A percentile compares a stretch with the other conserved stretches of the same genome.
These are phyloP conservation scores for Aspergillus unguis DNA, from an alignment of 2,329 filamentous ascomycete species.

Conservation along the genomic window DNA sequence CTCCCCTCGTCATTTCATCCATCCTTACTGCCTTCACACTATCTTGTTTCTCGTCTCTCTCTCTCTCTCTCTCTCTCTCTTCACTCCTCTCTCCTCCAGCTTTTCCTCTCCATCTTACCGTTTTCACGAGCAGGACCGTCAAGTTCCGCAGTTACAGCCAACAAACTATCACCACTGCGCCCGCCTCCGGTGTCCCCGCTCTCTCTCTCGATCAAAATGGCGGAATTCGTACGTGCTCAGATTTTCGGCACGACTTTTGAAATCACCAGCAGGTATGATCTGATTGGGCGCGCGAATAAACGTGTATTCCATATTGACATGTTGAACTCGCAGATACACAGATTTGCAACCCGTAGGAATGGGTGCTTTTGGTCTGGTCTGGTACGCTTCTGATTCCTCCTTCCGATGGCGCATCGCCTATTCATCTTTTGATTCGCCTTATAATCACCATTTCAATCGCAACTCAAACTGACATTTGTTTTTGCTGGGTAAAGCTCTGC, in stretches of 20 bases:
- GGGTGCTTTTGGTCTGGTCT: constrained; percentile 97
- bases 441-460: neutral
- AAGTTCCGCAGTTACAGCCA: neutral
- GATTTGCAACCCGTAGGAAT: constrained; percentile 98
- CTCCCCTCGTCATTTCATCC: constrained; percentile 16
- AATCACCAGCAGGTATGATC: constrained; percentile 86
- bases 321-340: constrained; percentile 67
- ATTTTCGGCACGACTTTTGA: constrained; percentile 99
- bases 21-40: constrained; percentile 15
- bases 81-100: neutral
- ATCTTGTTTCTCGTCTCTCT: neutral
- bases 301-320: constrained; percentile 15
- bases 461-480: constrained; percentile 14
- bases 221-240: constrained; percentile 98
- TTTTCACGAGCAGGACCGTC: neutral
- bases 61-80: neutral
- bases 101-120: constrained; percentile 11
- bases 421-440: neutral
- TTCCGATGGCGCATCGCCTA: constrained; percentile 9
- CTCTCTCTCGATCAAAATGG: constrained; percentile 61
- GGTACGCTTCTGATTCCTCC: constrained; percentile 56
- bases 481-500: constrained; percentile 66
- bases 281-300: neutral
- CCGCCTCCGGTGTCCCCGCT: constrained; percentile 15
- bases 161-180: constrained; percentile 2